Evolutionary conservation across 2,329 filamentous ascomycete species (phyloP), one percentile per base, ranked within the genome.

Genomic region (Didymella segeticola): DNA sequence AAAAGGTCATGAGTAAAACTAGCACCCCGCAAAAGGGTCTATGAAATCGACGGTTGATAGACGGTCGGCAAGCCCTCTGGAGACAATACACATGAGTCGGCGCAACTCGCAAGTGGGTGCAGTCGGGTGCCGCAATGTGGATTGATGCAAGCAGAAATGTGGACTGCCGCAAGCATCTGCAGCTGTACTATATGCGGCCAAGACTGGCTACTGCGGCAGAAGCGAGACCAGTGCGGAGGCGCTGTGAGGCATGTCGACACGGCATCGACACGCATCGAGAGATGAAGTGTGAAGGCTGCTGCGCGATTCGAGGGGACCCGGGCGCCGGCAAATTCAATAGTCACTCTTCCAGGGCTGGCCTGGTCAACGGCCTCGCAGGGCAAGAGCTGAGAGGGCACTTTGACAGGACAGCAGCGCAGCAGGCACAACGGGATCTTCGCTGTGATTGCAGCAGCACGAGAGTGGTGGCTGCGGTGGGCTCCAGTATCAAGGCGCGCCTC

Each of bases 301-400:
- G 33, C 45, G 34, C 46, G 53, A 56, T 50, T 56, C 53, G 47
- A 46, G 36, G 46, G 46, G 41, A 49, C n/a, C 41, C 51, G 45
- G 34, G 22, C 27, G 29, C 15, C 29, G 19, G 36, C 41, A 37
- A 36, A 36, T 50, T 42, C 51, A 27, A 46, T 54, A 49, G 31
- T 37, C 27, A 14, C 25, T 29, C n/a, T 9, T 26, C n/a, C 27
- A 33, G 19, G 26, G 39, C 31, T 6, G 37, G 26, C 15, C 38
- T 48, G 37, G 30, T 37, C 15, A 7, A 30, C 27, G 34, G 43
- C 27, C 25, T 36, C 11, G 50, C 43, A 33, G 22, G 29, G 25
- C 15, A n/a, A n/a, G 14, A 20, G 41, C 33, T 26, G 48, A 20
- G 38, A 37, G 15, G 20, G 38, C 43, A 15, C 22, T 27, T 39